phyloP scores from a whole-genome alignment of 345 rosid genomes.

The Arabidopsis suecica region DNA sequence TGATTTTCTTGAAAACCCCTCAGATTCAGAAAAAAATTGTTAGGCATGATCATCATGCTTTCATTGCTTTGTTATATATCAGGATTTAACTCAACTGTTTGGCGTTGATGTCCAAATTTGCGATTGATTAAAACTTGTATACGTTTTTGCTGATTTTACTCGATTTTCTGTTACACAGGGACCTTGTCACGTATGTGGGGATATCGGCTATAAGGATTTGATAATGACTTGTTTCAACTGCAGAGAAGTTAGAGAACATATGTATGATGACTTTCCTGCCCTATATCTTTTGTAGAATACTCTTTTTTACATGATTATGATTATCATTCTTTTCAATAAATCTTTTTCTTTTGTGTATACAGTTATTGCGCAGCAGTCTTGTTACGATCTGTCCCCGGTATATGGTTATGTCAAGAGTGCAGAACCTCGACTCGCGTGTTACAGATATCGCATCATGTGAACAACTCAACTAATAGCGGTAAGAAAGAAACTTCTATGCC shows the following conservation, averaged over 20 bases:
- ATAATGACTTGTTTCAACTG: conserved; percentile 39
- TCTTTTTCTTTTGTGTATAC: background rate
- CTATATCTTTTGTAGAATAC: background rate
- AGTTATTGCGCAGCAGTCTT: conserved; percentile 28
- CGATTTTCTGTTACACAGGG: conserved; percentile 12
- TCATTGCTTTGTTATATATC: background rate
- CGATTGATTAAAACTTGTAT: background rate
- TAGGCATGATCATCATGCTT: background rate
- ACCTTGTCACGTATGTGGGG: conserved; percentile 39
- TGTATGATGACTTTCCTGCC: conserved; percentile 14
- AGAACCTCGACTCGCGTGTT: conserved; percentile 22
- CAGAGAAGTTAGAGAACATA: conserved; percentile 39
- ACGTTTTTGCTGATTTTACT: background rate
- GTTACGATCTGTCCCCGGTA: conserved; percentile 13
- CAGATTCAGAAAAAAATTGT: background rate
- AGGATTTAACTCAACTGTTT: background rate
- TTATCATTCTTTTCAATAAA: background rate
- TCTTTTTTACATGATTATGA: conserved; percentile 4
- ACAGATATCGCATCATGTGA: background rate
- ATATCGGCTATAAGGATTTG: background rate
- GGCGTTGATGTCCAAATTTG: background rate
- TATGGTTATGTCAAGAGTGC: conserved; percentile 41
- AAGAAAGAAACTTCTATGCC: background rate
- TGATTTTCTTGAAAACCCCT: background rate
- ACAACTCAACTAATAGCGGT: background rate